phyloP scores from a whole-genome alignment of 2,329 filamentous ascomycete genomes.

The Cercospora sp. region DNA sequence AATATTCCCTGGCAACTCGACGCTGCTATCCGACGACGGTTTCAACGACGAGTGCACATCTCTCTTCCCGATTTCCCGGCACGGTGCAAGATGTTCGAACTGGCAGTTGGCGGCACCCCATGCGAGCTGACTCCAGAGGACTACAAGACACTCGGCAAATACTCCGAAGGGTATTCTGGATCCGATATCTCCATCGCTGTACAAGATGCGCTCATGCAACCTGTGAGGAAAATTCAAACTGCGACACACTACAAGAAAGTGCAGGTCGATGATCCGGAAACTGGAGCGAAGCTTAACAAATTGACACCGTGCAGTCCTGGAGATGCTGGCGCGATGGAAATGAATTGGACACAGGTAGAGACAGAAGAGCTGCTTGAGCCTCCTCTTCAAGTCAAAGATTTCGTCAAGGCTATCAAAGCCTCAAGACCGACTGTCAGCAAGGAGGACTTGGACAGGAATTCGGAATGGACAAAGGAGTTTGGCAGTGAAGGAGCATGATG shows the following conservation, averaged over 20 bases:
- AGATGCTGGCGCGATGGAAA: slow-evolving; percentile 80
- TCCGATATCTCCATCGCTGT: slow-evolving; percentile 95
- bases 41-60: slow-evolving; percentile 95
- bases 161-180: slow-evolving; percentile 92
- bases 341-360: slow-evolving; percentile 88
- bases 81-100: slow-evolving; percentile 91
- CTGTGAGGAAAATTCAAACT: slow-evolving; percentile 92
- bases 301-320: slow-evolving; percentile 93
- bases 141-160: slow-evolving; percentile 73
- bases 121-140: slow-evolving; percentile 78
- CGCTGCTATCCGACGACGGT: slow-evolving; percentile 89
- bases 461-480: slow-evolving; percentile 95
- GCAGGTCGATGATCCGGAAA: slow-evolving; percentile 61
- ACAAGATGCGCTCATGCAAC: slow-evolving; percentile 95
- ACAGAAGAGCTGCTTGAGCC: slow-evolving; percentile 84
- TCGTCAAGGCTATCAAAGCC: slow-evolving; percentile 85
- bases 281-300: slow-evolving; percentile 44
- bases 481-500: slow-evolving; percentile 74
- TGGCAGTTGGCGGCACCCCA: slow-evolving; percentile 89
- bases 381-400: slow-evolving; percentile 83
- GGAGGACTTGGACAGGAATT: slow-evolving; percentile 79
- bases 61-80: slow-evolving; percentile 84
- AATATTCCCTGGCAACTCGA: slow-evolving; percentile 99
- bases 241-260: slow-evolving; percentile 95
- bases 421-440: slow-evolving; percentile 86